Base-by-base conservation (phyloP, 805 yeast genomes). In the Candida yuanshanica region DNA sequence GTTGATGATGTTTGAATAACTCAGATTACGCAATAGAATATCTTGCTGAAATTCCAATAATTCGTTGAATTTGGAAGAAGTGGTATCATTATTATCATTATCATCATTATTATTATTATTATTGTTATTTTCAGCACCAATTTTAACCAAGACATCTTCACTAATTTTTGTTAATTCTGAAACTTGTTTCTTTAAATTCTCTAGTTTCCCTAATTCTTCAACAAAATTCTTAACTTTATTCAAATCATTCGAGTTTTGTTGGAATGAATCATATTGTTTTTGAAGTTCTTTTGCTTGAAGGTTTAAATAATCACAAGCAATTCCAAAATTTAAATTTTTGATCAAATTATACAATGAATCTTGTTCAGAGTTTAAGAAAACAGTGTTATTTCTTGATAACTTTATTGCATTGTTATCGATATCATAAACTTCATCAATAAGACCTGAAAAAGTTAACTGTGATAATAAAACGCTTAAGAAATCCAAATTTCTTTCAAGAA, bases 391-490 rank as follows among this genome's bases (percentile, higher is more conserved):
- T 8, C 45, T 54, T 25, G 51, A 47, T 17, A 63, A 33, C 18
- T 51, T 55, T 2, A 59, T 48, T 4, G 56, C 64, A 45, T 71
- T 72, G 11, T 69, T 56, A 12, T 70, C 66, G 6, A 81, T 63
- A 5, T 74, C 77, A 49, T 78, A 70, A 11, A 78, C 58, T 51
- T 90, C 96, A 57, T 85, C 90, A 17, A 89, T 66, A 13, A 93
- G 66, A 0, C 98, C 99, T 14, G 75, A 68, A 58, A 90, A 91
- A 2, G 88, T 84, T 51, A 90, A 63, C 52, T 90, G 97, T 20
- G 80, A 77, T 41, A 88, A 63, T 10, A 87, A 53, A 1, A 88
- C 81, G 2, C 95, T 77, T 5, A 84, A 59, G 33, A 76, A 71
- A 62, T 91, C 99, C 22, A 81, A 59, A 39, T 81, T 76, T 36